These are phyloP conservation scores for Alternaria metachromatica DNA, from an alignment of 2,329 filamentous ascomycete genomes.

Conservation along the genomic window DNA sequence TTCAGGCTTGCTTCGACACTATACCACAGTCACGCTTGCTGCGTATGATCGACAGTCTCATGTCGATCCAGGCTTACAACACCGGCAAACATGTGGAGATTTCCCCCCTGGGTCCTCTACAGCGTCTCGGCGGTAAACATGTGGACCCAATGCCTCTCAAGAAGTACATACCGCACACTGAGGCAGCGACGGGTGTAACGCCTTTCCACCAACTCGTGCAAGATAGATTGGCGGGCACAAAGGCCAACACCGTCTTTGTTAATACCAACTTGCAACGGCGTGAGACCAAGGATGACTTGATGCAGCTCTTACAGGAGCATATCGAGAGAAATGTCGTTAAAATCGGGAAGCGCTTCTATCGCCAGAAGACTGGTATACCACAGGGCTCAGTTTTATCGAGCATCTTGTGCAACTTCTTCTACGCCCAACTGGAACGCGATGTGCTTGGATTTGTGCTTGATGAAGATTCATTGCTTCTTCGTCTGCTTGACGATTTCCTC, in stretches of 20 bases:
- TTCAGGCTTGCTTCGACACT: conserved; percentile 91
- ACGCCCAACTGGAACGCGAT: conserved; percentile 80
- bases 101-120: conserved; percentile 53
- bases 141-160: conserved; percentile 42
- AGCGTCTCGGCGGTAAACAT: conserved; percentile 39
- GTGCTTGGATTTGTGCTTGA: conserved; percentile 70
- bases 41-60: conserved; percentile 64
- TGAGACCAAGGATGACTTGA: conserved; percentile 65
- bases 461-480: conserved; percentile 71
- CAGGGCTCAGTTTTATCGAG: conserved; percentile 91
- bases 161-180: conserved; percentile 52
- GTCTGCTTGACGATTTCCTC: conserved; percentile 92
- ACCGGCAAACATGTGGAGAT: conserved; percentile 79
- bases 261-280: conserved; percentile 67
- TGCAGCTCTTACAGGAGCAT: conserved; percentile 78
- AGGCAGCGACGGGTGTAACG: conserved; percentile 35
- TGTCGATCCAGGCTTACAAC: conserved; percentile 69
- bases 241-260: conserved; percentile 76
- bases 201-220: conserved; percentile 44
- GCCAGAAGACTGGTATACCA: conserved; percentile 87
- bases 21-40: conserved; percentile 84
- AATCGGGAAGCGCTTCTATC: conserved; percentile 86
- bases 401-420: conserved; percentile 93
- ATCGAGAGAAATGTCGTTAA: conserved; percentile 85
- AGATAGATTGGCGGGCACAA: conserved; percentile 36